Conservation (phyloP, 192 early-diverging fungal species). For the Backusella psychrophila region DNA sequence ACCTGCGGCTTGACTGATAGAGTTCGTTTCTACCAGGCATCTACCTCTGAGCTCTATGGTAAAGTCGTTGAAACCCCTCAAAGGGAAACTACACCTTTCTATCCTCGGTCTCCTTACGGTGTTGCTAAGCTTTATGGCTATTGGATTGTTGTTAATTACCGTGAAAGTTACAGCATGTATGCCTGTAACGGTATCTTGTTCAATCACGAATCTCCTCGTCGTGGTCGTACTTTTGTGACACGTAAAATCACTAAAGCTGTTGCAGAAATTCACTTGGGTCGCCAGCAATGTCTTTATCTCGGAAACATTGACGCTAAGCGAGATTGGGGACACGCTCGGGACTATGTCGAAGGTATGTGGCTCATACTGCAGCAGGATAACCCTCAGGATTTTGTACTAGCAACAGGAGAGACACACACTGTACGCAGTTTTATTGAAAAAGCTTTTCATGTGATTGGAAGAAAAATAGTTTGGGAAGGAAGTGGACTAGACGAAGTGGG, state of each 20-base stretch:
- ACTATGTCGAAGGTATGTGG: constrained; percentile 79
- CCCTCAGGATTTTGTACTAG: constrained; percentile 71
- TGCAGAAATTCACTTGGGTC: constrained; percentile 65
- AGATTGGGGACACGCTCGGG: constrained; percentile 77
- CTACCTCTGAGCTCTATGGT: constrained; percentile 72
- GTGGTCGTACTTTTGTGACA: constrained; percentile 73
- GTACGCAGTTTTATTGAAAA: constrained; percentile 75
- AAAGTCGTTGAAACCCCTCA: constrained; percentile 74
- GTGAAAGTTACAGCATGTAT: constrained; percentile 74
- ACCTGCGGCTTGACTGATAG: constrained; percentile 63
- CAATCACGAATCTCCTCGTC: constrained; percentile 73
- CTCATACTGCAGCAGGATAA: constrained; percentile 72
- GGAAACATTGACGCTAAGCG: constrained; percentile 74
- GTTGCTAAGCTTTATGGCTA: constrained; percentile 78
- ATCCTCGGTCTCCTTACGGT: constrained; percentile 77
- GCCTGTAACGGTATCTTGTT: constrained; percentile 77
- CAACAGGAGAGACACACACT: constrained; percentile 80
- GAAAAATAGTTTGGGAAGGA: constrained; percentile 62
- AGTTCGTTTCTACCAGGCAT: constrained; percentile 63
- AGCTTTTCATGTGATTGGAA: constrained; percentile 59
- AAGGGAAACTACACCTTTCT: constrained; percentile 76
- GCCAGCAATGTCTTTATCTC: constrained; percentile 64
- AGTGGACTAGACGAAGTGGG: constrained; percentile 57
- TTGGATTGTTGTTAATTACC: constrained; percentile 77
- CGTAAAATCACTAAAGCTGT: constrained; percentile 75